A percentile compares a stretch with the other conserved stretches of the same genome.
Conservation (phyloP, 805 yeast species). For the Ogataea wickerhamii region DNA sequence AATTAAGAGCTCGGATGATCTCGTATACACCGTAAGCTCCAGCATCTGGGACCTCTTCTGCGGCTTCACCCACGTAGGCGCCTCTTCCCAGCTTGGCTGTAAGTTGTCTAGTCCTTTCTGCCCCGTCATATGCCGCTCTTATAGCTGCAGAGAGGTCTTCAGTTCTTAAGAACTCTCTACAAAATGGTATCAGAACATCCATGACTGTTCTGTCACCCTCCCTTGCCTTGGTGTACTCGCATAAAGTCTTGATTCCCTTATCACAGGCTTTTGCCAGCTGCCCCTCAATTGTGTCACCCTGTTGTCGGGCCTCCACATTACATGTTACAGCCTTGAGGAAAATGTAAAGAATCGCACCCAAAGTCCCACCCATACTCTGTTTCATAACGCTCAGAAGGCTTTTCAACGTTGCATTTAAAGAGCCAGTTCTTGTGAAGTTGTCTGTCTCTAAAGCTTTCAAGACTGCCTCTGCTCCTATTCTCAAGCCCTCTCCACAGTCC, state of each 20-base stretch:
- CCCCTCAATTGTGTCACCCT: slow-evolving; percentile 3
- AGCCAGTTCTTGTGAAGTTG: slow-evolving; percentile 24
- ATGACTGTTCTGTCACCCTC: slow-evolving; percentile 38
- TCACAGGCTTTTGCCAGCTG: slow-evolving; percentile 22
- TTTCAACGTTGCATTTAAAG: slow-evolving; percentile 26
- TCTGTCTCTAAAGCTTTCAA: slow-evolving; percentile 23
- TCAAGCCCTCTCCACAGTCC: slow-evolving; percentile 39
- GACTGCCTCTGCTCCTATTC: slow-evolving; percentile 33
- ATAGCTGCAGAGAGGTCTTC: slow-evolving; percentile 26
- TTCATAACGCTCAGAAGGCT: slow-evolving; percentile 29
- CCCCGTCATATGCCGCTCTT: slow-evolving; percentile 29
- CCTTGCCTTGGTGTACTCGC: slow-evolving; percentile 35
- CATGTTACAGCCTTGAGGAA: slow-evolving; percentile 24
- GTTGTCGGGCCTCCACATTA: slow-evolving; percentile 24
- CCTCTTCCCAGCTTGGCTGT: slow-evolving; percentile 38
- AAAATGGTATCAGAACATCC: slow-evolving; percentile 39
- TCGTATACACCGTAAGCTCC: slow-evolving; percentile 40
- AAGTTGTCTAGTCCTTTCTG: slow-evolving; percentile 35
- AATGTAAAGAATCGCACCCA: slow-evolving; percentile 36
- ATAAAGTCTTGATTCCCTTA: slow-evolving; percentile 29
- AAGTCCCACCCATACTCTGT: slow-evolving; percentile 39
- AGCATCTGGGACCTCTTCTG: slow-evolving; percentile 34
- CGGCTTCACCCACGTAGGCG: slow-evolving; percentile 35
- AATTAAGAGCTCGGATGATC: slow-evolving; percentile 11
- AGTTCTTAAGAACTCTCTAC: slow-evolving; percentile 20